A percentile compares a stretch with the other conserved stretches of the same genome.
These are phyloP conservation scores for Pterocarpus macrocarpus DNA, from an alignment of 306 rosid species.

Conservation along the genomic window DNA sequence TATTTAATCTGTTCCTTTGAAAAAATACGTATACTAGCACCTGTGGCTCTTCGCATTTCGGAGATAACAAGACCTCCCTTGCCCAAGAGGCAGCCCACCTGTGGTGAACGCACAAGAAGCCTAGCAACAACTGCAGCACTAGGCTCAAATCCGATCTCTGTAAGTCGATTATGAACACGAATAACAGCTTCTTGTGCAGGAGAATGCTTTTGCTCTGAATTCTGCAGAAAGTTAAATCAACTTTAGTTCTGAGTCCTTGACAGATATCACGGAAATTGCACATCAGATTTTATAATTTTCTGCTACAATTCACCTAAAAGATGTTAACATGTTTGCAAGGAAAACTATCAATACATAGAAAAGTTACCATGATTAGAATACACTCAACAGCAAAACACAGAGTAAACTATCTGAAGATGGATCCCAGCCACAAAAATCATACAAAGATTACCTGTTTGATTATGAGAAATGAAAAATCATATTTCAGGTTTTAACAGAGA, in stretches of 20 bases:
- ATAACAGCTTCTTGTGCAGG: constrained; percentile 91
- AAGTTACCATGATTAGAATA: constrained; percentile 48
- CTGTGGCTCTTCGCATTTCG: constrained; percentile 86
- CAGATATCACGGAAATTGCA: constrained; percentile 39
- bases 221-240: constrained; percentile 60
- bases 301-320: constrained; percentile 30
- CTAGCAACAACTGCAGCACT: constrained; percentile 78
- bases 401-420: constrained; percentile 47
- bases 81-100: constrained; percentile 84
- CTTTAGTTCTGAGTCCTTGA: constrained; percentile 25
- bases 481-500: constrained; percentile 40
- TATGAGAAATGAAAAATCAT: constrained; percentile 45
- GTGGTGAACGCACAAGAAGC: constrained; percentile 84
- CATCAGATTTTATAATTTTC: constrained; percentile 9
- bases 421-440: constrained; percentile 46
- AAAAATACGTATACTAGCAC: constrained; percentile 82
- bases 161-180: constrained; percentile 78
- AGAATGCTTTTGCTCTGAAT: constrained; percentile 77
- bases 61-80: constrained; percentile 82
- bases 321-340: constrained; percentile 25
- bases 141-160: constrained; percentile 85
- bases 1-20: constrained; percentile 76
- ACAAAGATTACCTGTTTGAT: constrained; percentile 42
- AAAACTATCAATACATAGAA: constrained; percentile 40
- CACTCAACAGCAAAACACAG: constrained; percentile 49